These are phyloP conservation scores for Diaporthe sp. DNA, from an alignment of 2,329 filamentous ascomycete species.

Conservation along the genomic window DNA sequence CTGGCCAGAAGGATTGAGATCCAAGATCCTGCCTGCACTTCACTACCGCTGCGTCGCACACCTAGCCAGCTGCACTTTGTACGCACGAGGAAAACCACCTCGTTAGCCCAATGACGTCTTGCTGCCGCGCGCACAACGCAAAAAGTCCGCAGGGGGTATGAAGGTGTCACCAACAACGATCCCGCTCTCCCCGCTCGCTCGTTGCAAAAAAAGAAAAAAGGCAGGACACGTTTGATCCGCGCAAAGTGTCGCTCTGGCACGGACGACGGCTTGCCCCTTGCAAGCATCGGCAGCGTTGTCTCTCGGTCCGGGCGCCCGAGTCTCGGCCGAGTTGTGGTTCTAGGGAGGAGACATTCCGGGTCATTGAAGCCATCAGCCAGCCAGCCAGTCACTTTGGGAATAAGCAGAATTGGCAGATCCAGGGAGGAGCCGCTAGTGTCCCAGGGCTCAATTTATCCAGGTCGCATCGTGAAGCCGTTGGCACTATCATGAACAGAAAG, in stretches of 20 bases:
- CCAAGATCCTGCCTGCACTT: constrained; percentile 12
- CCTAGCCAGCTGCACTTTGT: neutral
- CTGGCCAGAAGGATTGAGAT: neutral
- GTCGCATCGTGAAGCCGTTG: neutral
- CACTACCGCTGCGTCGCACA: neutral
- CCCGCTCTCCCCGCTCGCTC: neutral
- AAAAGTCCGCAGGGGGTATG: neutral
- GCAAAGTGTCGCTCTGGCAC: neutral
- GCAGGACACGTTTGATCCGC: neutral
- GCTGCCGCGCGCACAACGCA: neutral
- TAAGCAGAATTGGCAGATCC: neutral
- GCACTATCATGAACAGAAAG: neutral
- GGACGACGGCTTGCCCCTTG: neutral
- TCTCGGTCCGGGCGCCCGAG: constrained; percentile 20
- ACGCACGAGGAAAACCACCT: neutral
- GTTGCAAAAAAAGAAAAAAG: neutral
- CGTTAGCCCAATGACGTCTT: neutral
- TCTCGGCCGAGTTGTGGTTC: neutral
- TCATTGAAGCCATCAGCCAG: neutral
- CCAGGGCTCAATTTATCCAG: neutral
- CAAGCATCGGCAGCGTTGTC: neutral
- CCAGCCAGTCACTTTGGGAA: neutral
- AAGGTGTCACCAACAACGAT: neutral
- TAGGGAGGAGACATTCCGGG: constrained; percentile 16
- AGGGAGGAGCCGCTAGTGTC: neutral